A percentile compares a stretch with the other conserved stretches of the same genome.
These are phyloP conservation scores for Starmerella asiatica DNA, from an alignment of 805 yeast species.

Conservation along the genomic window DNA sequence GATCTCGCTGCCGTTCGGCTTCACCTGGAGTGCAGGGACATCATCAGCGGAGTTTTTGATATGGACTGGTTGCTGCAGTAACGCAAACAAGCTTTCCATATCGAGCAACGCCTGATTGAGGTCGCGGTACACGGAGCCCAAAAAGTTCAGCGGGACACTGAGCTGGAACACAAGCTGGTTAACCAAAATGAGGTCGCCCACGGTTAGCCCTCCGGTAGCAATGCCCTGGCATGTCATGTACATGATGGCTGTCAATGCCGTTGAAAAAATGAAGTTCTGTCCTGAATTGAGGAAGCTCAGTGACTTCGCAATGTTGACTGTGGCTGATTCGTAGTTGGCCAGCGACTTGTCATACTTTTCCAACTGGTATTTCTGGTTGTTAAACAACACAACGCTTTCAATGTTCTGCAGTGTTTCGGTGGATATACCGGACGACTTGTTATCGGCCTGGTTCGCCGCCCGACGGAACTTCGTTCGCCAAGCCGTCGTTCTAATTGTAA, in stretches of 20 bases:
- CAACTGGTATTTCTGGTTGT: constrained; percentile 73
- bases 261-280: constrained; percentile 65
- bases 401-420: constrained; percentile 85
- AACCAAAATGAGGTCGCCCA: constrained; percentile 88
- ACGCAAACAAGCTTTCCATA: constrained; percentile 85
- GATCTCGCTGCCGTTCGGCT: constrained; percentile 54
- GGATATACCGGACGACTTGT: constrained; percentile 89
- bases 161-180: constrained; percentile 93
- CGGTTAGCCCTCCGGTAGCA: constrained; percentile 65
- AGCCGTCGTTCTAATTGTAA: constrained; percentile 84
- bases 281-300: constrained; percentile 62
- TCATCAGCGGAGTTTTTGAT: constrained; percentile 44
- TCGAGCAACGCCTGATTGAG: constrained; percentile 83
- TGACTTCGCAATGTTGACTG: constrained; percentile 63
- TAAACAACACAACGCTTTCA: constrained; percentile 89
- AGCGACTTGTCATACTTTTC: constrained; percentile 66
- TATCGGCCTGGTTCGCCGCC: constrained; percentile 83
- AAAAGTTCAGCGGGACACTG: constrained; percentile 83
- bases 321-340: constrained; percentile 53
- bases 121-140: constrained; percentile 93
- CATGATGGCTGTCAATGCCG: constrained; percentile 94
- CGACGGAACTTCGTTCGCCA: constrained; percentile 93
- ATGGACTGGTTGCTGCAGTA: constrained; percentile 59
- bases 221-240: constrained; percentile 94
- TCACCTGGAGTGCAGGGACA: constrained; percentile 48